Base-by-base conservation (phyloP, 139 green algal genomes). In the Ettlia oleoabundans region DNA sequence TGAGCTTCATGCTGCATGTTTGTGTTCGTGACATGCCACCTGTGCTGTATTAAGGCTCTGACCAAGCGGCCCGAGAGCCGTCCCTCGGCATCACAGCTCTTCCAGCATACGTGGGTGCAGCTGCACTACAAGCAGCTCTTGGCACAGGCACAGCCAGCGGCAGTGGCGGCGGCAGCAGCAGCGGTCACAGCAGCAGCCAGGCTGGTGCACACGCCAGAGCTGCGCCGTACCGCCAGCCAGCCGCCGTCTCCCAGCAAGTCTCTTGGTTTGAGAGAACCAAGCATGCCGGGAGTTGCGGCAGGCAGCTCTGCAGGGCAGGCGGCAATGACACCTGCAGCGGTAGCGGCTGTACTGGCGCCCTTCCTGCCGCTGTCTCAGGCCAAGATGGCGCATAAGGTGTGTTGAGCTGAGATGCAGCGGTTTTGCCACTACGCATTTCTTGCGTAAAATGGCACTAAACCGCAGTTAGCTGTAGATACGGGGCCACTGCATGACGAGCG, bases 321-420 rank as follows among this genome's bases (percentile, higher is more conserved):
- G 53, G 3, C 37, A 2, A 4, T 33, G 5, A 52, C 73, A 35
- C 73, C 73, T 4, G 13, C 52, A 18, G 73, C 24, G 1, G 73
- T 68, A 10, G 73, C 73, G 24, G 58, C 73, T 28, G 53, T 37
- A 28, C 35, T 80, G 53, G 73, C 73, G 35, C 73, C 73, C 2
- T 80, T 80, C 73, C 73, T 80, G 73, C 73, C 73, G 37, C 73
- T 67, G 35, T 80, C 73, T 24, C 73, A 80, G 35, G 73, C 73
- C 53, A 80, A 80, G 53, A 28, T 55, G 35, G 73, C 73, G 6
- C 73, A 80, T 53, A 68, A 52, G 73, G 73, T 80, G n/a, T n/a
- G n/a, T n/a, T n/a, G n/a, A n/a, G n/a, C n/a, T n/a, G n/a, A n/a
- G n/a, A n/a, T n/a, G n/a, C n/a, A n/a, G n/a, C n/a, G n/a, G n/a